Conservation (phyloP, 148 eudicot species). For the Chenopodium album region DNA sequence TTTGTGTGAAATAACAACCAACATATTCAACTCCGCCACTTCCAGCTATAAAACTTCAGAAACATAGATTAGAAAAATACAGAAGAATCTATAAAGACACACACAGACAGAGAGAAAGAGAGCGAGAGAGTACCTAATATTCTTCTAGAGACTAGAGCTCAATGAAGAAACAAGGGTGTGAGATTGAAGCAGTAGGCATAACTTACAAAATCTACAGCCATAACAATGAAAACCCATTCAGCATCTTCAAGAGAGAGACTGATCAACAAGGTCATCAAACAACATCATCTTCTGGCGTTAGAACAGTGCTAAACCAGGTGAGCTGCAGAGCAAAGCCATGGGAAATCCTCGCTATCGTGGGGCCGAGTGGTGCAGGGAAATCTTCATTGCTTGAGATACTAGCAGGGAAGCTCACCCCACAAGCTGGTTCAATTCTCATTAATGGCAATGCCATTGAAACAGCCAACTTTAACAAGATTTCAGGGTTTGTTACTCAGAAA, state of each 20-base stretch:
- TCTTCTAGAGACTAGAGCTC: slow-evolving; percentile 31
- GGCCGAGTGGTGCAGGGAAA: slow-evolving; percentile 99
- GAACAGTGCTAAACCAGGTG: slow-evolving; percentile 65
- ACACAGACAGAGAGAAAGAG: slow-evolving; percentile 8
- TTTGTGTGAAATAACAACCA: neutral
- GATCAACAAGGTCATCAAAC: slow-evolving; percentile 14
- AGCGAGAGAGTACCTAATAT: neutral
- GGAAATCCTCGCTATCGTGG: slow-evolving; percentile 92
- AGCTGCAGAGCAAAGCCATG: slow-evolving; percentile 76
- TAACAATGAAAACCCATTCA: slow-evolving; percentile 34
- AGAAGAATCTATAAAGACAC: neutral
- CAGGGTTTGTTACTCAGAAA: slow-evolving; percentile 93
- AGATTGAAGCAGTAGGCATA: slow-evolving; percentile 87
- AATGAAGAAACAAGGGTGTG: slow-evolving; percentile 86
- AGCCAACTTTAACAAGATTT: slow-evolving; percentile 63
- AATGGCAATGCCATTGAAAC: slow-evolving; percentile 52
- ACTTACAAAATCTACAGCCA: slow-evolving; percentile 60
- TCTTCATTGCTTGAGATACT: slow-evolving; percentile 83
- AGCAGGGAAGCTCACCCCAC: slow-evolving; percentile 74
- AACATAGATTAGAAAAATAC: slow-evolving; percentile 21
- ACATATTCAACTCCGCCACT: slow-evolving; percentile 4
- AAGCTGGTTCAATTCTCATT: slow-evolving; percentile 53
- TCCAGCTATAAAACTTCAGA: slow-evolving; percentile 10
- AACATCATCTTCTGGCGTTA: slow-evolving; percentile 24
- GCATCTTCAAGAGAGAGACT: slow-evolving; percentile 25